These are phyloP conservation scores for Simplicillium aogashimaense DNA, from an alignment of 2,329 filamentous ascomycete species.

Conservation along the genomic window DNA sequence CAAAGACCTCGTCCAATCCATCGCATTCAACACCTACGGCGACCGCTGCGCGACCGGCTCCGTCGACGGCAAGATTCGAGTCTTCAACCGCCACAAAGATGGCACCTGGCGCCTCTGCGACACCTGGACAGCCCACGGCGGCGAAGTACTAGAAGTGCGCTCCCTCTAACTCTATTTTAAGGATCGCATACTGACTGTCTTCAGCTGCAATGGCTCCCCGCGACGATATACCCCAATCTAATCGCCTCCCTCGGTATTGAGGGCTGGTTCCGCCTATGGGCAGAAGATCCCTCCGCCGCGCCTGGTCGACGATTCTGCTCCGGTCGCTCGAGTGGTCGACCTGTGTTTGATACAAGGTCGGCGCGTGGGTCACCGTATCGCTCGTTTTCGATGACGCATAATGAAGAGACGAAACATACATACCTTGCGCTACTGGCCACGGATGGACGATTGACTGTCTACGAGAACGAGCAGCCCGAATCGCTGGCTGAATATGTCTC, in stretches of 20 bases:
- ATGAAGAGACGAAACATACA: conserved; percentile 69
- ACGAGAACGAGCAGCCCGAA: conserved; percentile 79
- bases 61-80: conserved; percentile 84
- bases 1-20: conserved; percentile 70
- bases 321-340: conserved; percentile 37
- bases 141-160: conserved; percentile 77
- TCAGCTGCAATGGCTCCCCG: conserved; percentile 87
- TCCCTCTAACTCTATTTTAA: conserved; percentile 4
- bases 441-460: conserved; percentile 69
- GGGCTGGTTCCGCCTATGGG: conserved; percentile 85
- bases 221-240: conserved; percentile 76
- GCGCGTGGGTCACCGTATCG: conserved; percentile 52
- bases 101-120: conserved; percentile 73
- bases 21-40: conserved; percentile 87
- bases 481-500: conserved; percentile 66
- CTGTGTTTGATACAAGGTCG: conserved; percentile 46
- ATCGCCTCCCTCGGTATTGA: conserved; percentile 84
- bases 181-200: neutral
- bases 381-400: conserved; percentile 76
- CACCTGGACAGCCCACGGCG: conserved; percentile 82
- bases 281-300: conserved; percentile 74
- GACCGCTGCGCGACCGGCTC: conserved; percentile 86
- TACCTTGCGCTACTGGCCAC: conserved; percentile 78
- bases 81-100: conserved; percentile 77
- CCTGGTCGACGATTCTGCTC: conserved; percentile 73